A percentile compares a stretch with the other conserved stretches of the same genome.
Evolutionary conservation across 441 rosid genomes (phyloP).

Genomic region (Manihot esculenta): DNA sequence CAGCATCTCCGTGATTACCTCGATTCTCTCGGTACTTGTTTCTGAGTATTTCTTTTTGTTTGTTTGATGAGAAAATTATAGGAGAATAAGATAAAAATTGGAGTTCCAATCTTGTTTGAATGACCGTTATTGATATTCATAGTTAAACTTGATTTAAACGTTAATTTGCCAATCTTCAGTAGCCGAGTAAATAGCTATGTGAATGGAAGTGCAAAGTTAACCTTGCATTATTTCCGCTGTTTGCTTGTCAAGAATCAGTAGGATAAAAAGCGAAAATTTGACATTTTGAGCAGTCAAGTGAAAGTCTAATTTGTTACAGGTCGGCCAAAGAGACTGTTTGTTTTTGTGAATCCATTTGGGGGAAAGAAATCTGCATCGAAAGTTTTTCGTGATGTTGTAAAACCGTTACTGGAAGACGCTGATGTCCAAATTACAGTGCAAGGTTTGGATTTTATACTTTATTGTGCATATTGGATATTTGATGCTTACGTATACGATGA

Average conservation of each 20-base stretch:
- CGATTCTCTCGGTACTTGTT: constrained; percentile 59
- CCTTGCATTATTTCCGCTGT: neutral
- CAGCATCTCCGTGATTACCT: constrained; percentile 49
- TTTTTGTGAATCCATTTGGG: constrained; percentile 82
- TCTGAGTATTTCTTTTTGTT: neutral
- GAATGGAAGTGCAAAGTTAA: too few relatives aligned
- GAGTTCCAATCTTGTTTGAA: neutral
- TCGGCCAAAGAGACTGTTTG: constrained; percentile 69
- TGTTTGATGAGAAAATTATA: neutral
- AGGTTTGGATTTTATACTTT: constrained; percentile 40
- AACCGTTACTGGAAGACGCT: constrained; percentile 81
- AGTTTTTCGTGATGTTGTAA: constrained; percentile 61
- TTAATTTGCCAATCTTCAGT: too few relatives aligned
- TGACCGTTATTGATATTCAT: neutral
- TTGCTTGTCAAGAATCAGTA: neutral
- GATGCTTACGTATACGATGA: neutral
- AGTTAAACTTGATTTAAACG: too few relatives aligned
- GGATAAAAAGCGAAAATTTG: neutral
- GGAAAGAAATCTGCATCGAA: constrained; percentile 72
- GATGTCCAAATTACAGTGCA: constrained; percentile 53
- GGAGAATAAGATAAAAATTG: neutral
- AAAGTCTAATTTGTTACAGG: constrained; percentile 33
- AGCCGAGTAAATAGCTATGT: too few relatives aligned
- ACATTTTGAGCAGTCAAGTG: too few relatives aligned
- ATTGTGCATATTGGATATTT: neutral